Conservation (phyloP, 2,329 filamentous ascomycete genomes). For the Scleromitrula shiraiana region DNA sequence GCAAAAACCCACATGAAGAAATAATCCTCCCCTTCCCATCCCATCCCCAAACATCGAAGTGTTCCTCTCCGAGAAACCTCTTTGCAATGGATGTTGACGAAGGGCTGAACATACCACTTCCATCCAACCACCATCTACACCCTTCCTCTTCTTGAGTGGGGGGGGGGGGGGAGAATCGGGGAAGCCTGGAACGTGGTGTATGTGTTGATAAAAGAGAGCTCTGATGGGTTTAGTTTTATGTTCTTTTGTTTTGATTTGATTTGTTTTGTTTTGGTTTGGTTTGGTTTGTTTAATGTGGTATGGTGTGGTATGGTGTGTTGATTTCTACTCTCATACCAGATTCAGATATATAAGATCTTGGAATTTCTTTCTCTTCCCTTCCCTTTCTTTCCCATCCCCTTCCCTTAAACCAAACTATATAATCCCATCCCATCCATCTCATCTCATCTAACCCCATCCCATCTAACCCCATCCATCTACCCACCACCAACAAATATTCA, state of each 20-base stretch:
- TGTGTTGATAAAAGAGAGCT: slow-evolving; percentile 30
- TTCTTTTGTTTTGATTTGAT: not conserved
- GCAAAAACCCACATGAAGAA: slow-evolving; percentile 25
- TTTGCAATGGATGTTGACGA: slow-evolving; percentile 2
- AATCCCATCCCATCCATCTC: too few species aligned
- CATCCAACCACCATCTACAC: not conserved
- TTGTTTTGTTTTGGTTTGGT: not conserved
- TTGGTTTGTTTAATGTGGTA: not conserved
- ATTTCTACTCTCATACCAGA: too few species aligned
- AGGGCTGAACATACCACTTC: not conserved
- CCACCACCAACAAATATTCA: too few species aligned
- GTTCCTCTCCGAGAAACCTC: slow-evolving; percentile 22
- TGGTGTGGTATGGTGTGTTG: too few species aligned
- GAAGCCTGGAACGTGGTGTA: not conserved
- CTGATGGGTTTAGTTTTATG: slow-evolving; percentile 17
- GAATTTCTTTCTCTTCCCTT: too few species aligned
- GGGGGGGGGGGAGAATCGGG: slow-evolving; percentile 16
- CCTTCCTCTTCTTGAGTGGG: not conserved
- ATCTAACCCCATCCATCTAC: too few species aligned
- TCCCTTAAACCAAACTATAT: too few species aligned
- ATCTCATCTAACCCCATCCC: too few species aligned
- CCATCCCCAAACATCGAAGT: slow-evolving; percentile 12
- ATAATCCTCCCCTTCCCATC: slow-evolving; percentile 12
- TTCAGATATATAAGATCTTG: too few species aligned
- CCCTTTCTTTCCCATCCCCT: too few species aligned